Percentiles rank a stretch among this genome's conserved stretches.
These are phyloP conservation scores for Pyrenophora teres DNA, from an alignment of 2,329 filamentous ascomycete genomes.

Conservation along the genomic window DNA sequence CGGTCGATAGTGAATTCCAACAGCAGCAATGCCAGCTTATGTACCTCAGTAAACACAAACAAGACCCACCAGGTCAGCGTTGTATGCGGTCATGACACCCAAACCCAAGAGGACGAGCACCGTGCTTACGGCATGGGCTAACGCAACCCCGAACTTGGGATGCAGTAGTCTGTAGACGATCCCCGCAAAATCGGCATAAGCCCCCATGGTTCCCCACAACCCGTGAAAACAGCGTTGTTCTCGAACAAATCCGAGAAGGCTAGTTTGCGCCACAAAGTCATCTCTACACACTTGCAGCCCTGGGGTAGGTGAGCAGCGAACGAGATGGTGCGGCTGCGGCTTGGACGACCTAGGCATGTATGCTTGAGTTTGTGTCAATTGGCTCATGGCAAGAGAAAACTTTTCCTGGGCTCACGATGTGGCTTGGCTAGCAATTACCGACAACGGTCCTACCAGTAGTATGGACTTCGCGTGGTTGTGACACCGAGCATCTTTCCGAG, in stretches of 20 bases:
- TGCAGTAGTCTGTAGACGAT: constrained; percentile 24
- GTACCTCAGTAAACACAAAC: constrained; percentile 15
- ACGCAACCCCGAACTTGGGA: constrained; percentile 14
- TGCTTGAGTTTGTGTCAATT: constrained; percentile 1
- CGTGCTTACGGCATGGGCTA: constrained; percentile 21
- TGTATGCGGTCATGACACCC: constrained; percentile 23
- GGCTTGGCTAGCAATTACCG: constrained; percentile 23
- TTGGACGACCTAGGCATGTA: neutral
- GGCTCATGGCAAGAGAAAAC: constrained; percentile 12
- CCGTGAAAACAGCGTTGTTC: constrained; percentile 20
- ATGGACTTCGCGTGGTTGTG: constrained; percentile 10
- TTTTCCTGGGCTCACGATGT: constrained; percentile 11
- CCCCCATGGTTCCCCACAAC: constrained; percentile 26
- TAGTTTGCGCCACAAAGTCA: constrained; percentile 16
- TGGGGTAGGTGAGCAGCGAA: constrained; percentile 3
- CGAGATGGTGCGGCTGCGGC: constrained; percentile 10
- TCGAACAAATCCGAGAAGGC: constrained; percentile 16
- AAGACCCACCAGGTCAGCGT: constrained; percentile 9
- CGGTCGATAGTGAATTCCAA: constrained; percentile 6
- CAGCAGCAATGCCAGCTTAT: constrained; percentile 18
- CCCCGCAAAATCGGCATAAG: constrained; percentile 24
- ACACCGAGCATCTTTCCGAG: constrained; percentile 36
- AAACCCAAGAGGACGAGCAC: constrained; percentile 14
- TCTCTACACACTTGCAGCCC: neutral
- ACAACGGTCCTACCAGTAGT: constrained; percentile 15